Conservation (phyloP, 495 filamentous ascomycete genomes). For the Sporormia fimetaria region DNA sequence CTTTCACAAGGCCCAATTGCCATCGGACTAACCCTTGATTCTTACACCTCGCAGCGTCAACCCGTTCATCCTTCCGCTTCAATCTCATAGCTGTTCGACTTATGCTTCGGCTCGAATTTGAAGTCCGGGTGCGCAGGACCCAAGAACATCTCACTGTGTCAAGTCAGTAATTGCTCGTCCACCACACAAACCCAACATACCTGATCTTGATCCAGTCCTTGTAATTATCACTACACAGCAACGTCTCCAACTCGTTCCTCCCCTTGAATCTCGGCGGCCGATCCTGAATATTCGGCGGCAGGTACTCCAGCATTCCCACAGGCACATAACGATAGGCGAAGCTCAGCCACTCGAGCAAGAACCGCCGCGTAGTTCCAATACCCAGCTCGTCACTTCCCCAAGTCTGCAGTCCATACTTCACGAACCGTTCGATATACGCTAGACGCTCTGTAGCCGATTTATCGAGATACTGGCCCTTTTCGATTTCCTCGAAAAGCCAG, state of each 20-base stretch:
- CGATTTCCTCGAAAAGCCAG: constrained; percentile 96
- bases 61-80: constrained; percentile 46
- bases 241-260: constrained; percentile 79
- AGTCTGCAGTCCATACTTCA: constrained; percentile 74
- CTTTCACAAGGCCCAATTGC: too few relatives aligned
- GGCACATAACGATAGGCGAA: constrained; percentile 87
- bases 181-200: constrained; percentile 45
- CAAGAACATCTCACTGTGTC: constrained; percentile 83
- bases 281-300: constrained; percentile 80
- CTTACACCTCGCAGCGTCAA: neutral
- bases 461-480: constrained; percentile 82
- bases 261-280: constrained; percentile 73
- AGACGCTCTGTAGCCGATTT: constrained; percentile 83
- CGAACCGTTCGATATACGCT: constrained; percentile 76
- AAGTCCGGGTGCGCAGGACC: constrained; percentile 82
- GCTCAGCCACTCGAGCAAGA: constrained; percentile 89
- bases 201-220: constrained; percentile 98
- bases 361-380: constrained; percentile 74
- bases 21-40: too few relatives aligned
- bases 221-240: constrained; percentile 80
- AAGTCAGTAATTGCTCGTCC: constrained; percentile 6
- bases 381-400: constrained; percentile 95
- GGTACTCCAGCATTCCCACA: constrained; percentile 70
- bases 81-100: constrained; percentile 69
- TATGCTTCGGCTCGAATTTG: constrained; percentile 96